Percentiles rank a stretch among this genome's conserved stretches.
These are phyloP conservation scores for Fusarium vanettenii DNA, from an alignment of 2,329 filamentous ascomycete genomes.

Conservation along the genomic window DNA sequence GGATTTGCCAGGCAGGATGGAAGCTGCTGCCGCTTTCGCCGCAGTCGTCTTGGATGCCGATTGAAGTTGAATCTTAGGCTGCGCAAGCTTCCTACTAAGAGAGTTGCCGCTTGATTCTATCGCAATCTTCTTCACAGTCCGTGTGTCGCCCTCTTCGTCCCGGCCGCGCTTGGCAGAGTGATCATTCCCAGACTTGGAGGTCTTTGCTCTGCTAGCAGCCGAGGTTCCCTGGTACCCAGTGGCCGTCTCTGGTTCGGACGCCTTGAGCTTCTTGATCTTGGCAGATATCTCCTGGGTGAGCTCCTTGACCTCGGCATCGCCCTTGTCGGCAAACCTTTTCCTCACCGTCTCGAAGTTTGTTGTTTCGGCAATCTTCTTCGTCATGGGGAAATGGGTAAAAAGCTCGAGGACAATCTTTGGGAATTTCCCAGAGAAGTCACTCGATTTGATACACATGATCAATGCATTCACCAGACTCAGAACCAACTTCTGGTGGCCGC, in stretches of 20 bases:
- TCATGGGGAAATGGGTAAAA: conserved; percentile 71
- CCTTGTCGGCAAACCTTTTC: conserved; percentile 72
- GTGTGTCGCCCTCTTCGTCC: conserved; percentile 55
- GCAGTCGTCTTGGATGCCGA: conserved; percentile 45
- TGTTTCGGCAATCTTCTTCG: conserved; percentile 70
- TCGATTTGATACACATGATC: conserved; percentile 64
- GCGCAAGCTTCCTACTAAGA: conserved; percentile 55
- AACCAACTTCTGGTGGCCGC: conserved; percentile 67
- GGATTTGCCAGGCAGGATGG: conserved; percentile 61
- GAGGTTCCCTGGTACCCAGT: conserved; percentile 55
- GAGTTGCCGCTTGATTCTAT: conserved; percentile 52
- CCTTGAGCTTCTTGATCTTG: conserved; percentile 57
- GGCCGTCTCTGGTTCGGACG: conserved; percentile 48
- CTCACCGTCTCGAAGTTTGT: conserved; percentile 75
- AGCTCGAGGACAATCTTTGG: conserved; percentile 69
- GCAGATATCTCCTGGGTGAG: conserved; percentile 68
- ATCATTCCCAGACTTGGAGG: conserved; percentile 45
- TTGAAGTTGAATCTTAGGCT: conserved; percentile 48
- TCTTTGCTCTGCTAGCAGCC: conserved; percentile 52
- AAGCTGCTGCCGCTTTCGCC: conserved; percentile 47
- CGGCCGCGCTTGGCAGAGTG: conserved; percentile 51
- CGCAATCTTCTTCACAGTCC: conserved; percentile 56
- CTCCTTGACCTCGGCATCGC: conserved; percentile 72
- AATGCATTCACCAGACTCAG: conserved; percentile 65
- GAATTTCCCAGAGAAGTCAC: conserved; percentile 64